Evolutionary conservation across 352 stramenopile genomes (phyloP), one percentile per base, ranked within the genome.

Genomic region (Pythium grandisporangium): DNA sequence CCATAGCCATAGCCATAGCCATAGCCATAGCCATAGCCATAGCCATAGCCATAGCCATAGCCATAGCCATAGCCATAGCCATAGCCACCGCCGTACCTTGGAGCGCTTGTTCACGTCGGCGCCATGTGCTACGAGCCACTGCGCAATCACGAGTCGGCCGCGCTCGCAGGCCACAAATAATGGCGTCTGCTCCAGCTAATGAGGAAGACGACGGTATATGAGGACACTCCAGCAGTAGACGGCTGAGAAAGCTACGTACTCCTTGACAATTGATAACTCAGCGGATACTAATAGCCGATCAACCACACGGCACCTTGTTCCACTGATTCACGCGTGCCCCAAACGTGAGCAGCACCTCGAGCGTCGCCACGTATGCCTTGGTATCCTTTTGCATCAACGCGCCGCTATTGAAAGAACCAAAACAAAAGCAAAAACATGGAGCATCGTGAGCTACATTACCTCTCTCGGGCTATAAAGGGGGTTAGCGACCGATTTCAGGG

Each of bases 101-200:
- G 45, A 66, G 25, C 53, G 45, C 39, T 67, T 67, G 38, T 81
- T 85, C 17, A 61, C 57, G 25, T 83, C 65, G 5, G 64, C 66
- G 6, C 62, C 69, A 32, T 83, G 69, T 7, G 66, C 40, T 12
- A 85, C 33, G 5, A 85, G 55, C 70, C 66, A 85, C 17, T 42
- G 47, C 6, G 53, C 62, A 27, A 83, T 43, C 0, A 37, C 23
- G n/a, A 62, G 5, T 17, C 74, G 17, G 20, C 81, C 68, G 24
- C 55, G 59, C 17, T 85, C 64, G 32, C 69, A 83, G 1, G 72
- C 69, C 13, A 81, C 37, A 21, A 70, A 77, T 38, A 85, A 32
- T 11, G 72, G 42, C 6, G 66, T 83, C 36, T 85, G 69, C 48
- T 77, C 66, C 7, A 85, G 45, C 66, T 84, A 36, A 6, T 7